phyloP scores from a whole-genome alignment of 345 rosid genomes.

The Noccaea caerulescens region DNA sequence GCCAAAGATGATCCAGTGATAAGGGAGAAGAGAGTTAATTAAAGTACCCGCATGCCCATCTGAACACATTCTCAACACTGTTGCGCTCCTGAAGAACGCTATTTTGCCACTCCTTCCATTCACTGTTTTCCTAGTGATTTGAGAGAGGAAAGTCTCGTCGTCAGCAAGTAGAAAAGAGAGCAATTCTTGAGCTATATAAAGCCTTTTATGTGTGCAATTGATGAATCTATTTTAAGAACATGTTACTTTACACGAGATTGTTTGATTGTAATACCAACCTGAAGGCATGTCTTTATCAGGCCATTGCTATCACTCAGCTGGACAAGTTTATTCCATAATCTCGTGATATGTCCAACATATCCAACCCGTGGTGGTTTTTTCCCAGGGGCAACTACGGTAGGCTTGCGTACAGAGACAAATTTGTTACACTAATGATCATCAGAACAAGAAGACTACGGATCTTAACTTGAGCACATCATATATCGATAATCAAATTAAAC shows the following conservation, averaged over 20 bases:
- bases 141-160: slow-evolving; percentile 22
- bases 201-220: not conserved
- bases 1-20: slow-evolving; percentile 14
- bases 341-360: slow-evolving; percentile 86
- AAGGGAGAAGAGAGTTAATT: slow-evolving; percentile 22
- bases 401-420: slow-evolving; percentile 55
- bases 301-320: slow-evolving; percentile 69
- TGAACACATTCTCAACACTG: slow-evolving; percentile 82
- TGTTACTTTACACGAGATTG: slow-evolving; percentile 10
- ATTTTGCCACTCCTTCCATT: slow-evolving; percentile 85
- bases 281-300: slow-evolving; percentile 63
- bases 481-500: not conserved
- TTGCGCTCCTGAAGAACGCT: slow-evolving; percentile 84
- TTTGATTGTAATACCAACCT: slow-evolving; percentile 55
- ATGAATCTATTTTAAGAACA: not conserved
- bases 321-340: slow-evolving; percentile 80
- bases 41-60: slow-evolving; percentile 95
- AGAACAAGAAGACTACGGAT: slow-evolving; percentile 6
- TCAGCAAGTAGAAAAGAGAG: slow-evolving; percentile 24
- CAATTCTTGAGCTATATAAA: not conserved
- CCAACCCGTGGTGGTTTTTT: slow-evolving; percentile 81
- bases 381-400: slow-evolving; percentile 72
- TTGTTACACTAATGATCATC: slow-evolving; percentile 10
- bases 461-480: slow-evolving; percentile 6
- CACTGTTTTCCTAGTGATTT: slow-evolving; percentile 65